Base-by-base conservation (phyloP, 176 grass and related monocot species). In the Cocos nucifera region DNA sequence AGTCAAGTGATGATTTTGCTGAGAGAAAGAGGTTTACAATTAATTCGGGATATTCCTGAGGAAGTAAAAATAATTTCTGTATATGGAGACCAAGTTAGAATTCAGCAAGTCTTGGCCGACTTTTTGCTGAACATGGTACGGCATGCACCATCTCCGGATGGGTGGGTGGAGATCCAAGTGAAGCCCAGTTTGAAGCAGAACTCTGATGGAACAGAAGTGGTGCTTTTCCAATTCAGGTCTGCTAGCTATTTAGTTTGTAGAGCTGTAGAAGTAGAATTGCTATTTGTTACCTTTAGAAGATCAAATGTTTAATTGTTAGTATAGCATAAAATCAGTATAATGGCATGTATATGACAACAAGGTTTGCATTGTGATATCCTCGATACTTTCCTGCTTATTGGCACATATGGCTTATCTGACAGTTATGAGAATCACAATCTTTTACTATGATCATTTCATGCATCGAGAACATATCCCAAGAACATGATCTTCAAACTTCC, bases 41-140 rank as follows among this genome's bases (percentile, higher is more conserved):
- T 97, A 71, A 92, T 98, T 62, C 81, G 93, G 65, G 84, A 98
- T 75, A 92, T 98, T 70, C 93, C 93, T 73, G 93, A 92, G 61
- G 87, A 98, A 86, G 85, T 92, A 56, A 98, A 92, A 81, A 78
- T 76, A 28, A 65, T 80, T 17, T 81, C 63, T 53, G 81, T 70
- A 23, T 92, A 79, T 73, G 93, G 93, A 65, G 93, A 98, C 48
- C 87, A 98, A 75, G 85, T 66, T 63, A 88, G 93, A 80, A 88
- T 98, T 64, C 93, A 98, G 54, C 93, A 98, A 80, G 87, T 98
- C 22, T 67, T 98, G 55, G 83, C 87, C 75, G 93, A 92, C 28
- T 88, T 92, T 74, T 76, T 98, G 78, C 65, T 92, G 70, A 92
- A 70, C 64, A 88, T 92, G 84, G 84, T 86, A 30, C 73, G 66